Evolutionary conservation across 768 basidiomycete genomes (phyloP).

Genomic region (Russula griseocarnosa): DNA sequence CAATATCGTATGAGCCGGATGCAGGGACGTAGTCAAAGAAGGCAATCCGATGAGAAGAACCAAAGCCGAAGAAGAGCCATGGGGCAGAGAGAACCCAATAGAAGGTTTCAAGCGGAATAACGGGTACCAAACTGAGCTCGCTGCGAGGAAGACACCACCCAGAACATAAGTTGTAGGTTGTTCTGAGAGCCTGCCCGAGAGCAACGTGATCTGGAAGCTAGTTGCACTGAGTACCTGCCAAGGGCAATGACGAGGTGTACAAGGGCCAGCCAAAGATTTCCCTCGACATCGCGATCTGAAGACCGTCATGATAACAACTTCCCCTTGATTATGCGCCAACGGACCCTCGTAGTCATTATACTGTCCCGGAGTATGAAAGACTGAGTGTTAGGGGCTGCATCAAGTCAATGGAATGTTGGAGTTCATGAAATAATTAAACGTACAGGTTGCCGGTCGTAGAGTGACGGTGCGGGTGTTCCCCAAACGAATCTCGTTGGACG

Average conservation of each 20-base stretch:
- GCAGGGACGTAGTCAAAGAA: slow-evolving; percentile 58
- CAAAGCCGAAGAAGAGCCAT: slow-evolving; percentile 88
- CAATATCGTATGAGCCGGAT: slow-evolving; percentile 59
- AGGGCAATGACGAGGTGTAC: slow-evolving; percentile 86
- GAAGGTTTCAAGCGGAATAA: slow-evolving; percentile 87
- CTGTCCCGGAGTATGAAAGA: slow-evolving; percentile 43
- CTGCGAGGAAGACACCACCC: slow-evolving; percentile 81
- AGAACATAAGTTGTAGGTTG: slow-evolving; percentile 84
- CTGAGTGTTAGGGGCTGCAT: slow-evolving; percentile 44
- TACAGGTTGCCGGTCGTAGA: slow-evolving; percentile 62
- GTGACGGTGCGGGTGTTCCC: slow-evolving; percentile 64
- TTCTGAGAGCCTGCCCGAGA: slow-evolving; percentile 79
- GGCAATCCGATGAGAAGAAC: slow-evolving; percentile 91
- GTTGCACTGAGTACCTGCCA: slow-evolving; percentile 87
- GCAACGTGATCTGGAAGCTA: slow-evolving; percentile 90
- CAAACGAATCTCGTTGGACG: slow-evolving; percentile 81
- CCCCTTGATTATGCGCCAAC: slow-evolving; percentile 41
- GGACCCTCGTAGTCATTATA: slow-evolving; percentile 47
- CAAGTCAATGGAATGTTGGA: slow-evolving; percentile 29
- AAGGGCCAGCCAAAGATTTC: slow-evolving; percentile 84
- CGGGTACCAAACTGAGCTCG: slow-evolving; percentile 85
- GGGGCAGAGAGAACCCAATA: slow-evolving; percentile 81
- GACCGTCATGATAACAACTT: slow-evolving; percentile 73
- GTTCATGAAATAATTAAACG: slow-evolving; percentile 34
- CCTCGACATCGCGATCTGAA: slow-evolving; percentile 81